Evolutionary conservation across 352 stramenopile genomes (phyloP).

Genomic region (Pythium scleroteichum): DNA sequence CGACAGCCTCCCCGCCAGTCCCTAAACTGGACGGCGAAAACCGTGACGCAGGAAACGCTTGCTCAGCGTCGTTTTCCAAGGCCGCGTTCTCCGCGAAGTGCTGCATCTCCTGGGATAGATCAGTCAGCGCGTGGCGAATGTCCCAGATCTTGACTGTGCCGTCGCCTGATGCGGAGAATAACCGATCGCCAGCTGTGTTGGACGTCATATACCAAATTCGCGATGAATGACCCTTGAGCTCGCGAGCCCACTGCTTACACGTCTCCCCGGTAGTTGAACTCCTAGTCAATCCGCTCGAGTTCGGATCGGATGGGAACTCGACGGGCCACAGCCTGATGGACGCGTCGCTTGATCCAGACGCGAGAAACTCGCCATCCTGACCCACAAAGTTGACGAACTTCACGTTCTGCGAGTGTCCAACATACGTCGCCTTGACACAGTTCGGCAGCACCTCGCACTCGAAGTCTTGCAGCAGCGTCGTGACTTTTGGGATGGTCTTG

Average conservation of each 20-base stretch:
- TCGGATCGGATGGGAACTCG: constrained; percentile 38
- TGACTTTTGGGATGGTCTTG: constrained; percentile 84
- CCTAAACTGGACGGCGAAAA: not conserved
- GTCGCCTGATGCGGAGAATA: constrained; percentile 82
- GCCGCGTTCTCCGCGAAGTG: constrained; percentile 40
- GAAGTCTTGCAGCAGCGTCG: constrained; percentile 82
- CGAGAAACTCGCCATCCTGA: constrained; percentile 79
- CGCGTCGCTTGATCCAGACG: constrained; percentile 84
- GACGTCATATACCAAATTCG: constrained; percentile 83
- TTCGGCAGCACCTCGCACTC: constrained; percentile 87
- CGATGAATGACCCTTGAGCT: constrained; percentile 77
- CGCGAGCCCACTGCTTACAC: constrained; percentile 55
- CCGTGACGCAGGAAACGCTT: constrained; percentile 28
- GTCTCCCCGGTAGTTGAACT: constrained; percentile 33
- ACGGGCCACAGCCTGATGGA: constrained; percentile 87
- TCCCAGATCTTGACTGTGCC: constrained; percentile 88
- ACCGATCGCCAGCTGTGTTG: constrained; percentile 58
- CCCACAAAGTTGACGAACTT: constrained; percentile 89
- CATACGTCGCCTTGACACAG: constrained; percentile 83
- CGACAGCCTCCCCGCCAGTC: not conserved
- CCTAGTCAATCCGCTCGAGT: not conserved
- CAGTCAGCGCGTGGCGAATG: constrained; percentile 50
- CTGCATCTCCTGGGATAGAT: constrained; percentile 37
- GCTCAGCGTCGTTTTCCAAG: constrained; percentile 38
- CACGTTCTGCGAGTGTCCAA: constrained; percentile 85